Evolutionary conservation across 345 rosid genomes (phyloP).

Genomic region (Salix exigua): DNA sequence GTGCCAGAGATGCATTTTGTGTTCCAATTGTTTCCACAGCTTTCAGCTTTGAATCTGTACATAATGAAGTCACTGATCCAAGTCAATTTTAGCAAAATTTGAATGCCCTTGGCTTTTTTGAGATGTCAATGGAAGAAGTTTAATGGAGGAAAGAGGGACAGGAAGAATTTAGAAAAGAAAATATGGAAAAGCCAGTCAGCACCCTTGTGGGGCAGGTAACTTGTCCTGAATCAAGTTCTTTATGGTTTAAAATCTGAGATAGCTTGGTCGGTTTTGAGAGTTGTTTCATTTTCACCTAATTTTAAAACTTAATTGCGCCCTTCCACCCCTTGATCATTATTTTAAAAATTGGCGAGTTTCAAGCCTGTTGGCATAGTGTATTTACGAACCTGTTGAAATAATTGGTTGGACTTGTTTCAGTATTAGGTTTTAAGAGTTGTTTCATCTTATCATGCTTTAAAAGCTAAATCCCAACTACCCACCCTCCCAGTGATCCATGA

Average conservation of each 20-base stretch:
- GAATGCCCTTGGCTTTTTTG: neutral
- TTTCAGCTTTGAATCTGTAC: neutral
- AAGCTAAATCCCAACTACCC: too few species aligned
- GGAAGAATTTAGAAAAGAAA: neutral
- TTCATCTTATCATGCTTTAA: too few species aligned
- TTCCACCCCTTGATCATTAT: too few species aligned
- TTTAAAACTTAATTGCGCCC: neutral
- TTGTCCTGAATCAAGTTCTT: too few species aligned
- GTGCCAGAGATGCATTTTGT: neutral
- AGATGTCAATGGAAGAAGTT: neutral
- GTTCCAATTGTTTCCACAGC: neutral
- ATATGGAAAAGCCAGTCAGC: neutral
- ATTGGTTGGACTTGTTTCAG: too few species aligned
- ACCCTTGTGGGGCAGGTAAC: neutral
- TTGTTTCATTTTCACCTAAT: neutral
- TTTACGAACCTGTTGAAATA: too few species aligned
- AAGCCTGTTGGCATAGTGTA: neutral
- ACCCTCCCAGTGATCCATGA: too few species aligned
- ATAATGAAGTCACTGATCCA: neutral
- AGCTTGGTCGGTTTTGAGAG: neutral
- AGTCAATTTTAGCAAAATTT: neutral
- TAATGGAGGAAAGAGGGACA: neutral
- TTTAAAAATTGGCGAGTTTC: too few species aligned
- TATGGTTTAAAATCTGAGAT: neutral
- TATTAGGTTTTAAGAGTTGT: too few species aligned